These are phyloP conservation scores for Lichina pygmaea DNA, from an alignment of 495 filamentous ascomycete species.

Conservation along the genomic window DNA sequence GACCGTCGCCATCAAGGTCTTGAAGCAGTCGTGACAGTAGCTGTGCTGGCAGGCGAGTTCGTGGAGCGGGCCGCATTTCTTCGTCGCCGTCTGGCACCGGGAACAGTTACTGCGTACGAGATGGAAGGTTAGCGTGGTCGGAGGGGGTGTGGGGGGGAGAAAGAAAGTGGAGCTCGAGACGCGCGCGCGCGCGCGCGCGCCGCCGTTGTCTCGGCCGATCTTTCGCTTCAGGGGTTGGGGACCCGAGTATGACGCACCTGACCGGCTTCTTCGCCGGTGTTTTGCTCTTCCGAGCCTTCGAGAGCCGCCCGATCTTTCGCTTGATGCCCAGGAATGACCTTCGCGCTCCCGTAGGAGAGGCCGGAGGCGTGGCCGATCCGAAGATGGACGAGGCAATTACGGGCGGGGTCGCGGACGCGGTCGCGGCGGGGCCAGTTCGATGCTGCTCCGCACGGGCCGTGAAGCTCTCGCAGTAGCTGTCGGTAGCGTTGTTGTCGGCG, in stretches of 20 bases:
- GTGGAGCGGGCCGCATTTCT: slow-evolving; percentile 12
- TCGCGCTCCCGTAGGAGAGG: neutral
- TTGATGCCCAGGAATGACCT: neutral
- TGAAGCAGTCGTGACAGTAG: slow-evolving; percentile 23
- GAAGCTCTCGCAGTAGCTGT: neutral
- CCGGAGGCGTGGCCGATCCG: no score
- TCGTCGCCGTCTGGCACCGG: slow-evolving; percentile 21
- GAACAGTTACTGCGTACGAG: slow-evolving; percentile 18
- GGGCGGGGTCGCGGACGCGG: neutral
- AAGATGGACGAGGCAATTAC: neutral
- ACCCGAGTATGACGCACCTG: neutral
- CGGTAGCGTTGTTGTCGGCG: neutral
- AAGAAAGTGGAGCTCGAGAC: neutral
- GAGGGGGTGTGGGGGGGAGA: neutral
- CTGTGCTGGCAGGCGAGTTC: slow-evolving; percentile 22
- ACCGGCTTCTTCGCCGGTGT: neutral
- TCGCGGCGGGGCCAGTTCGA: no score
- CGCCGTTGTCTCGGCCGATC: no score
- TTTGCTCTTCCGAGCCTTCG: neutral
- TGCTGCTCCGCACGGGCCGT: neutral
- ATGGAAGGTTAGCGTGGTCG: neutral
- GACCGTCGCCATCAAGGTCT: slow-evolving; percentile 22
- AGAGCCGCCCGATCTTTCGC: neutral
- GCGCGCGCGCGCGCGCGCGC: neutral
- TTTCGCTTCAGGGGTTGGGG: no score